Conservation (phyloP, 2,329 filamentous ascomycete species). For the Nigrograna mackinnonii region DNA sequence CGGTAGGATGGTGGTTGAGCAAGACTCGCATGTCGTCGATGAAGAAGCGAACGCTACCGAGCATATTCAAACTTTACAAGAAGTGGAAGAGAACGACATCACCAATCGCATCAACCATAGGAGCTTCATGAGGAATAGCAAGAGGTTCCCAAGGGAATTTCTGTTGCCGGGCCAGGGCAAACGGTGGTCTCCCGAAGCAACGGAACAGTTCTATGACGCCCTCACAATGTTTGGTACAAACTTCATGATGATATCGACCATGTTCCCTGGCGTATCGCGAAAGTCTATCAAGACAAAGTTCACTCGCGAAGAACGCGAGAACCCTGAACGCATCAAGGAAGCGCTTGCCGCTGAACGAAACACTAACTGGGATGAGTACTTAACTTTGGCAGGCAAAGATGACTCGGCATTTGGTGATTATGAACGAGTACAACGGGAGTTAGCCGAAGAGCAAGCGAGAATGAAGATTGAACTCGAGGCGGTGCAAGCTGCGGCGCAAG, state of each 20-base stretch:
- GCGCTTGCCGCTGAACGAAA: constrained; percentile 51
- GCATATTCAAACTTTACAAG: constrained; percentile 58
- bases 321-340: constrained; percentile 65
- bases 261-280: constrained; percentile 74
- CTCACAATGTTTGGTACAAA: constrained; percentile 80
- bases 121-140: constrained; percentile 67
- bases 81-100: constrained; percentile 78
- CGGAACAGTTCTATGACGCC: constrained; percentile 75
- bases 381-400: constrained; percentile 36
- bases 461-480: constrained; percentile 40
- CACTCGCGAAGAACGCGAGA: constrained; percentile 73
- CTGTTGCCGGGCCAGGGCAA: constrained; percentile 48
- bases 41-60: constrained; percentile 66
- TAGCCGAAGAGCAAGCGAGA: constrained; percentile 25
- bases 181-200: constrained; percentile 70
- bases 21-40: constrained; percentile 69
- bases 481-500: constrained; percentile 35
- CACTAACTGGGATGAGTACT: constrained; percentile 45
- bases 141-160: constrained; percentile 51
- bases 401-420: constrained; percentile 42
- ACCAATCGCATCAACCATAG: constrained; percentile 71
- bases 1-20: constrained; percentile 73
- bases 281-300: constrained; percentile 82
- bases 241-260: constrained; percentile 76
- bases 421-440: constrained; percentile 33